These are phyloP conservation scores for Rhazya stricta DNA, from an alignment of 257 asterid species.

Conservation along the genomic window DNA sequence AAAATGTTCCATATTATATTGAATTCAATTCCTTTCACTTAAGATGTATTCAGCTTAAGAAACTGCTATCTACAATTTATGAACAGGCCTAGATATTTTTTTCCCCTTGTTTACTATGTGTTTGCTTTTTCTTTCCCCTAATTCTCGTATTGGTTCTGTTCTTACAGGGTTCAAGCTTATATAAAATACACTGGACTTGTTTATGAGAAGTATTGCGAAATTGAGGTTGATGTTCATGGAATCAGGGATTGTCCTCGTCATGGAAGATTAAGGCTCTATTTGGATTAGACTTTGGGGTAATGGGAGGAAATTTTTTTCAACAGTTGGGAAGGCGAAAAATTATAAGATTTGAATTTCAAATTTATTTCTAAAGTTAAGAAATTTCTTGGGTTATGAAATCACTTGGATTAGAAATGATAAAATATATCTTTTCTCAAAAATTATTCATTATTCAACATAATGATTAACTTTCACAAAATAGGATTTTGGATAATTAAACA, in stretches of 20 bases:
- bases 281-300: too few species aligned
- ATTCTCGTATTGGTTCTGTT: conserved; percentile 5
- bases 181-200: conserved; percentile 52
- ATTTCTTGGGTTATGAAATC: too few species aligned
- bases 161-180: conserved; percentile 72
- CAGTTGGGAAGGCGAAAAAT: too few species aligned
- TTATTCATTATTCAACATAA: too few species aligned
- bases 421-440: too few species aligned
- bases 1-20: not conserved
- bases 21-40: not conserved
- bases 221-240: conserved; percentile 71
- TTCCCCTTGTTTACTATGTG: not conserved
- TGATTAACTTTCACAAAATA: too few species aligned
- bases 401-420: too few species aligned
- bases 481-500: too few species aligned
- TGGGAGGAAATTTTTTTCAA: too few species aligned
- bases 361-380: too few species aligned
- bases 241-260: conserved; percentile 66
- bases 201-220: conserved; percentile 67
- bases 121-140: not conserved
- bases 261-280: conserved; percentile 80
- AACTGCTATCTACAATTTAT: not conserved
- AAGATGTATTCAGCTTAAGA: not conserved
- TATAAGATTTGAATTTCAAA: too few species aligned
- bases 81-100: not conserved